These are phyloP conservation scores for Metschnikowia peoriensis DNA, from an alignment of 805 yeast species.

Conservation along the genomic window DNA sequence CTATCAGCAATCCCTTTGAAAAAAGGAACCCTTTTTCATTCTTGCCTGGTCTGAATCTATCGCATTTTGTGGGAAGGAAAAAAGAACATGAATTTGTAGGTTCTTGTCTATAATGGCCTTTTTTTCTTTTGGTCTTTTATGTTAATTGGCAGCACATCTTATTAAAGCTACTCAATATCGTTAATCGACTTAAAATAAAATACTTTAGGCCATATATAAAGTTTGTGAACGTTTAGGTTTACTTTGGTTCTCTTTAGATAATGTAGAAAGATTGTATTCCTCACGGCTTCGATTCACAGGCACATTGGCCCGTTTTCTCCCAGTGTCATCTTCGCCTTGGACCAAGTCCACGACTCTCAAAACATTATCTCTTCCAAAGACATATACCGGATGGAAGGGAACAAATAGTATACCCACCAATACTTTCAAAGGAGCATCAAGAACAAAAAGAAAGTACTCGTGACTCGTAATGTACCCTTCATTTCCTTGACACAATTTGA, in stretches of 20 bases:
- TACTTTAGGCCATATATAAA: background rate
- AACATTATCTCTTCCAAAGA: conserved; percentile 27
- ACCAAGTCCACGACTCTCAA: conserved; percentile 12
- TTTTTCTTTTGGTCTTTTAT: too few species aligned
- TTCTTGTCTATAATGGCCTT: too few species aligned
- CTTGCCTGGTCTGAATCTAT: too few species aligned
- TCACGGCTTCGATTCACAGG: background rate
- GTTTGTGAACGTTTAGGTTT: background rate
- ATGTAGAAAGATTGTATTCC: background rate
- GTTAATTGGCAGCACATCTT: too few species aligned
- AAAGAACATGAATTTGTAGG: too few species aligned
- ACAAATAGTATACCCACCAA: conserved; percentile 32
- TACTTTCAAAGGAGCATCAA: conserved; percentile 38
- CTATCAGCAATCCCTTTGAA: too few species aligned
- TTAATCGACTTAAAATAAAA: too few species aligned
- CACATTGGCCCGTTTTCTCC: background rate
- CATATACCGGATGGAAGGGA: conserved; percentile 40
- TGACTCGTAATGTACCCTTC: conserved; percentile 32
- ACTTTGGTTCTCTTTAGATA: background rate
- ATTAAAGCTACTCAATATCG: background rate
- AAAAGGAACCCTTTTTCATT: too few species aligned
- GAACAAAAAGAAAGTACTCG: conserved; percentile 36
- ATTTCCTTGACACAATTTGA: conserved; percentile 38
- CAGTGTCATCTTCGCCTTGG: background rate
- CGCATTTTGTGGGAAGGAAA: too few species aligned